A percentile compares a stretch with the other conserved stretches of the same genome.
These are phyloP conservation scores for Mortierella sp. DNA, from an alignment of 371 early-diverging fungal species.

Conservation along the genomic window DNA sequence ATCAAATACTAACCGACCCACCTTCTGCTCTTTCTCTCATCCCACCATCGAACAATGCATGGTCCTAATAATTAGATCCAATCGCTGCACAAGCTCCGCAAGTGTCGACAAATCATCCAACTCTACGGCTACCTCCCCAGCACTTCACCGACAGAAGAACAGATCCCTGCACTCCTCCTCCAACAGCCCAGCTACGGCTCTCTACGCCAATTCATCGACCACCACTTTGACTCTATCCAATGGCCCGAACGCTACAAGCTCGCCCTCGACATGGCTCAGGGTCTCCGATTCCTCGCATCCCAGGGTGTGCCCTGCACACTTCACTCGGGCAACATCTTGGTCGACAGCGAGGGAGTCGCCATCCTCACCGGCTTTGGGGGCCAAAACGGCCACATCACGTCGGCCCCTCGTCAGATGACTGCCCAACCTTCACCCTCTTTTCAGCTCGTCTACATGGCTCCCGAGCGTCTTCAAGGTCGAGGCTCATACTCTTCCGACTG, in stretches of 20 bases:
- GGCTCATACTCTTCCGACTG: conserved; percentile 35
- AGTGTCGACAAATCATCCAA: conserved; percentile 53
- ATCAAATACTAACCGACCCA: conserved; percentile 4
- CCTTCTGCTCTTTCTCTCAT: not conserved
- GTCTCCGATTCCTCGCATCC: conserved; percentile 44
- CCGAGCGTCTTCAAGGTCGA: conserved; percentile 33
- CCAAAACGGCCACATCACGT: conserved; percentile 42
- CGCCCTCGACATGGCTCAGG: conserved; percentile 53
- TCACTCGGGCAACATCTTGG: conserved; percentile 51
- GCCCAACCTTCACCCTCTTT: conserved; percentile 32
- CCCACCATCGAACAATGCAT: not conserved
- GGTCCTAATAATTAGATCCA: conserved; percentile 32
- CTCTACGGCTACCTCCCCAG: conserved; percentile 55
- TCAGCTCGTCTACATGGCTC: conserved; percentile 45
- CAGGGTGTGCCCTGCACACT: conserved; percentile 44
- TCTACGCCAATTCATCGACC: conserved; percentile 55
- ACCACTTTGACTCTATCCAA: conserved; percentile 50
- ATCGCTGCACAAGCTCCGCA: conserved; percentile 50
- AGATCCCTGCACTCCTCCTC: conserved; percentile 45
- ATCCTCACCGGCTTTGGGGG: conserved; percentile 54
- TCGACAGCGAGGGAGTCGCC: conserved; percentile 51
- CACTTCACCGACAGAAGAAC: conserved; percentile 19
- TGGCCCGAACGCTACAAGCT: conserved; percentile 57
- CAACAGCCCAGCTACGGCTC: conserved; percentile 54
- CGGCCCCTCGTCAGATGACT: conserved; percentile 56